These are phyloP conservation scores for Xylaria curta DNA, from an alignment of 495 filamentous ascomycete genomes.

Conservation along the genomic window DNA sequence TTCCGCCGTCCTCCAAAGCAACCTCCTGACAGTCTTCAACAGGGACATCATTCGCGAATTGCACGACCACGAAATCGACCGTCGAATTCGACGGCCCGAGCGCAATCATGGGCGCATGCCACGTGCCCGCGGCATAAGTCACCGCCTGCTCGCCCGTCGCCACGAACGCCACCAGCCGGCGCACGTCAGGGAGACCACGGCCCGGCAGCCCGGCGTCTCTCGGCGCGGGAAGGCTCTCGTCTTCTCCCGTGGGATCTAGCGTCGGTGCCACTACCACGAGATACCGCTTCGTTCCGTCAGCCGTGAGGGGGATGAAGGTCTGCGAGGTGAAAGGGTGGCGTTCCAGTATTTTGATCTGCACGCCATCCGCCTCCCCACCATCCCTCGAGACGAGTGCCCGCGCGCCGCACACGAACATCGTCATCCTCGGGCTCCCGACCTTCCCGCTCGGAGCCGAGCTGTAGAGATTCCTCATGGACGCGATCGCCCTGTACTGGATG, in stretches of 20 bases:
- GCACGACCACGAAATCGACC: constrained; percentile 80
- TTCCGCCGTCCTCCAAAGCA: constrained; percentile 46
- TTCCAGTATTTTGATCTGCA: constrained; percentile 80
- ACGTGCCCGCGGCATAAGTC: constrained; percentile 89
- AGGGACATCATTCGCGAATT: constrained; percentile 83
- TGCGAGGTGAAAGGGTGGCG: constrained; percentile 94
- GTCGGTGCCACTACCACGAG: constrained; percentile 94
- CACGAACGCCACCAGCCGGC: constrained; percentile 74
- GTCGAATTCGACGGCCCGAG: constrained; percentile 68
- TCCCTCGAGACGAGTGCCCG: constrained; percentile 45
- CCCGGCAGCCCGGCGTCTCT: constrained; percentile 46
- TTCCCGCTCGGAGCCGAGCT: constrained; percentile 65
- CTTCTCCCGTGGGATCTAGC: constrained; percentile 45
- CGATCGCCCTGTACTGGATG: constrained; percentile 82
- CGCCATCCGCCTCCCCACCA: constrained; percentile 35
- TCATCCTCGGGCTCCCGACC: constrained; percentile 70
- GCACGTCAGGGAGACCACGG: constrained; percentile 76
- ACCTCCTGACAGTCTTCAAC: constrained; percentile 93
- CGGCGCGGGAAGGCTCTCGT: constrained; percentile 46
- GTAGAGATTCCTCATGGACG: constrained; percentile 73
- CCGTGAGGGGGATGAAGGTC: constrained; percentile 83
- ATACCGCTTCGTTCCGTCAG: constrained; percentile 60
- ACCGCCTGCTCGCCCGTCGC: constrained; percentile 83
- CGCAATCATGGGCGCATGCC: constrained; percentile 98
- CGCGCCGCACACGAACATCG: constrained; percentile 88